Evolutionary conservation across 192 early-diverging fungal genomes (phyloP), one percentile per base, ranked within the genome.

Genomic region (Podochytrium sp.): DNA sequence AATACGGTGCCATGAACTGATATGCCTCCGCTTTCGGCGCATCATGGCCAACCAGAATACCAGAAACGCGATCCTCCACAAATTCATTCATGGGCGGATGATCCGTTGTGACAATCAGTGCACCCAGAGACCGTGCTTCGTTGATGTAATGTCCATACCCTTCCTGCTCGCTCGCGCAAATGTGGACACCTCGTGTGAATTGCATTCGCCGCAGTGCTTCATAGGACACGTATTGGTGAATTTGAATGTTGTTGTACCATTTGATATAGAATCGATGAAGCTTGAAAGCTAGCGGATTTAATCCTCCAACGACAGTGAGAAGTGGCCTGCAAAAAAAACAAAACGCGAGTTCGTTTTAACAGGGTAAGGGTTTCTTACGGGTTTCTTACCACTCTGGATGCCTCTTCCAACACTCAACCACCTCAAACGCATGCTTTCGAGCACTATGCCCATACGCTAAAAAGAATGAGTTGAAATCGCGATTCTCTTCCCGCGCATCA

Each of bases 41-140:
- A 33, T 32, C 58, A 29, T 61, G 71, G 1, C 41, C 41, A 0
- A 72, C 25, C 57, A 72, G 32, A 16, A 72, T 37, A 32, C 71
- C 71, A 37, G 10, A n/a, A 14, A 51, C 40, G 37, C 71, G 37
- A 59, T 72, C 56, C 27, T 61, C 18, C 12, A 62, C 58, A 62
- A 72, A 62, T 32, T 72, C 71, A 34, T 72, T 72, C 58, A 72
- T 72, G n/a, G 71, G 71, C 41, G 58, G 40, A 30, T 32, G 30
- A 62, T 72, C 58, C 12, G 71, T 72, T 34, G 71, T 72, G 7
- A 72, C n/a, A 25, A 72, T 16, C 32, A 72, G 23, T 3, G 57
- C 58, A n/a, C 71, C 71, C 23, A 72, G 6, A 16, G 32, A 16
- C 5, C 71, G 56, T 38, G 59, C 71, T 30, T 61, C 71, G 41